Evolutionary conservation across 495 filamentous ascomycete genomes (phyloP).

Genomic region (Corynascus novoguineensis): DNA sequence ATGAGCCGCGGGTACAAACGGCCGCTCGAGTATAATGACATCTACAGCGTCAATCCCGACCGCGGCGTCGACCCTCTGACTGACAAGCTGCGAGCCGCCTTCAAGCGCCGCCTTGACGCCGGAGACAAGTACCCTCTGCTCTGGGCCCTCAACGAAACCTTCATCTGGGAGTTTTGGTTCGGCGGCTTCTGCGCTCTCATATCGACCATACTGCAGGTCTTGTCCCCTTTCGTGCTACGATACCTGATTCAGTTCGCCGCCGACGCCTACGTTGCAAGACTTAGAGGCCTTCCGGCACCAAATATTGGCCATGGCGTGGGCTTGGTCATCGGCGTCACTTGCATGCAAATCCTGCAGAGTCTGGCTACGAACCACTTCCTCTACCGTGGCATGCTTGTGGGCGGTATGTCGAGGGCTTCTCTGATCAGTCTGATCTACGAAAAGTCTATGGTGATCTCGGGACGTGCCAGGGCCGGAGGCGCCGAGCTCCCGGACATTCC

Average conservation of each 20-base stretch:
- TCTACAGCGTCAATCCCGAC: constrained; percentile 81
- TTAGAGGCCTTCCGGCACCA: constrained; percentile 48
- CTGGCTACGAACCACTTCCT: constrained; percentile 75
- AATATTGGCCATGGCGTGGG: constrained; percentile 63
- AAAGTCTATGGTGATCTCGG: constrained; percentile 77
- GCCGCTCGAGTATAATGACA: constrained; percentile 73
- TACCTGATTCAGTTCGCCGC: constrained; percentile 76
- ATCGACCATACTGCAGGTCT: constrained; percentile 63
- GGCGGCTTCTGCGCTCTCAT: constrained; percentile 72
- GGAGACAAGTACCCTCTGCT: constrained; percentile 71
- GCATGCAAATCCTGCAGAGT: constrained; percentile 70
- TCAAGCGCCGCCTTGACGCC: constrained; percentile 57
- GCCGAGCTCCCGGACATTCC: constrained; percentile 33
- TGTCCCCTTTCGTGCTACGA: constrained; percentile 67
- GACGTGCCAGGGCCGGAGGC: constrained; percentile 66
- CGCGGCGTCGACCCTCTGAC: constrained; percentile 65
- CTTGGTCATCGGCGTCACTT: constrained; percentile 66
- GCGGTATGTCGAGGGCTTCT: constrained; percentile 68
- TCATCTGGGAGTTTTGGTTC: constrained; percentile 77
- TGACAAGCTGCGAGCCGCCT: constrained; percentile 56
- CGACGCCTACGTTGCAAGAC: constrained; percentile 62
- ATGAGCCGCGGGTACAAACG: constrained; percentile 79
- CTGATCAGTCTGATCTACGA: constrained; percentile 72
- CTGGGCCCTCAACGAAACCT: constrained; percentile 81
- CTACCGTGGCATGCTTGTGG: constrained; percentile 73